phyloP scores from a whole-genome alignment of 345 rosid species.

The Murraya koenigii region DNA sequence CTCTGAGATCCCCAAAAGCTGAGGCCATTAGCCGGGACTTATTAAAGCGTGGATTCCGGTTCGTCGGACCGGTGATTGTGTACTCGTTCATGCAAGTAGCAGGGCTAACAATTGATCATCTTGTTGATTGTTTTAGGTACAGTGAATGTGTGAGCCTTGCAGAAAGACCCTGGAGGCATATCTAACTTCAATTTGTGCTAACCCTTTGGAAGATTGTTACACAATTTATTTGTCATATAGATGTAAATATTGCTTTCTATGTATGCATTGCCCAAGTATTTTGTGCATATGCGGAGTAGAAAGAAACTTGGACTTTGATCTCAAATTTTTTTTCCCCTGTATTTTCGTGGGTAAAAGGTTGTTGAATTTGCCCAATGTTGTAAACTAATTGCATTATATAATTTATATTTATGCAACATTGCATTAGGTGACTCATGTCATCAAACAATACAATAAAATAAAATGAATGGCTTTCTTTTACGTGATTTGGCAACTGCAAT shows the following conservation, averaged over 20 bases:
- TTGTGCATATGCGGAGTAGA: not conserved
- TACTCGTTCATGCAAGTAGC: constrained; percentile 96
- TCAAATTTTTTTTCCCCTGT: too few relatives aligned
- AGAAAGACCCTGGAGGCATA: constrained; percentile 91
- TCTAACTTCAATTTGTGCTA: constrained; percentile 23
- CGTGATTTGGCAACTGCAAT: not conserved
- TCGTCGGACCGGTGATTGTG: constrained; percentile 92
- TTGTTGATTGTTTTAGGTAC: constrained; percentile 79
- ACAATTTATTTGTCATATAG: not conserved
- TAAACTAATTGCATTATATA: not conserved
- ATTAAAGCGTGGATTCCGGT: constrained; percentile 74
- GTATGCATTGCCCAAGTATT: too few relatives aligned
- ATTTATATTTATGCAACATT: constrained; percentile 1
- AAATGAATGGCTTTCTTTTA: not conserved
- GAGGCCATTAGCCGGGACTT: constrained; percentile 82
- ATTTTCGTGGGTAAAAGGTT: not conserved
- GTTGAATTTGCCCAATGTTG: not conserved
- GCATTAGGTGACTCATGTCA: constrained; percentile 2
- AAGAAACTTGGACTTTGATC: not conserved
- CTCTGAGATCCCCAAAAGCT: constrained; percentile 81
- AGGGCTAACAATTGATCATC: constrained; percentile 85
- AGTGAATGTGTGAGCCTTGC: constrained; percentile 75
- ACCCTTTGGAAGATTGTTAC: not conserved
- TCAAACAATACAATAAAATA: not conserved
- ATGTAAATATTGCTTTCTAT: not conserved